Evolutionary conservation across 192 early-diverging fungal species (phyloP), one percentile per base, ranked within the genome.

Genomic region (Podila epigama): DNA sequence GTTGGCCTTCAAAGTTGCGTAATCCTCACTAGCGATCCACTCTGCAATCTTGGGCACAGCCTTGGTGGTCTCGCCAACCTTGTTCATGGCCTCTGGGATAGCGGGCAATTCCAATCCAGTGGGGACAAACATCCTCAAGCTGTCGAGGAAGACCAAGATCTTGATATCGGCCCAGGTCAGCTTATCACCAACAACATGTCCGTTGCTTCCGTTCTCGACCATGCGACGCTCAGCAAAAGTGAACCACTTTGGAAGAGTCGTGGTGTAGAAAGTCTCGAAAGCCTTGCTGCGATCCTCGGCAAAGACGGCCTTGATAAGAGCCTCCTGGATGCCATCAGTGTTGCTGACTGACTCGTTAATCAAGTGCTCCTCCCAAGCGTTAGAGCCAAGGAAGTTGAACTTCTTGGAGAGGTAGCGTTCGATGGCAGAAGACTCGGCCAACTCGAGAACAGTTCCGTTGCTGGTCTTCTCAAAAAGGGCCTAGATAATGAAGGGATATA

Each of bases 401-500:
- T 72, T 66, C 37, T 44, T 32, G 22, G 70, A 56, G 3, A 80
- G 48, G 57, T 80, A 63, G 36, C 79, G 64, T 44, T 80, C 79
- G 27, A 80, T 73, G 8, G 61, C 64, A 13, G 31, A n/a, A 32
- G 64, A 39, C 48, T 80, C 69, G 35, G 56, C 25, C 5, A 80
- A 20, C 27, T 69, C 67, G 54, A 80, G 51, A 16, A 65, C 56
- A 6, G 44, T 57, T 39, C 70, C 65, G 35, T 54, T 15, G 3
- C 31, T 22, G 13, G 54, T 54, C 35, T 70, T 68, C 57, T 80
- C 70, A 36, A 52, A 60, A 0, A 73, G 20, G 9, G 70, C 57
- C 10, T 60, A 68, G 20, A 70, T 20, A 18, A 33, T 18, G 1
- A 31, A 35, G 36, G 57, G 70, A 9, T 48, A 62, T 5, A 63